A percentile compares a stretch with the other conserved stretches of the same genome.
These are phyloP conservation scores for Clitopilus hobsonii DNA, from an alignment of 768 basidiomycete genomes.

Conservation along the genomic window DNA sequence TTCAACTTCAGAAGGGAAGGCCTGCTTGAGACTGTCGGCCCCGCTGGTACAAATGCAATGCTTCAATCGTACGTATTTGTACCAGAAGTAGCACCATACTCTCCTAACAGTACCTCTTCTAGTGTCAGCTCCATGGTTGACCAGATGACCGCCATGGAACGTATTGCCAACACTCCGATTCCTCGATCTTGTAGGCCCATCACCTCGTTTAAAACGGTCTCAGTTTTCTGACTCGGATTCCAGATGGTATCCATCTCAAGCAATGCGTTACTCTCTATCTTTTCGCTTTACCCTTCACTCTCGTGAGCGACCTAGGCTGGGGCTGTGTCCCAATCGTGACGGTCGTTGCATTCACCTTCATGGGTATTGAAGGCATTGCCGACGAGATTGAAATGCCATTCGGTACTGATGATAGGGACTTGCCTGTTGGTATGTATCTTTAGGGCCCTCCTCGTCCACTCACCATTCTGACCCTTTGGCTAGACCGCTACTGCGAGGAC, in stretches of 20 bases:
- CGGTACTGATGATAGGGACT: slow-evolving; percentile 68
- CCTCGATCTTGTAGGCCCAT: slow-evolving; percentile 60
- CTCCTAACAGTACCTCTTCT: slow-evolving; percentile 6
- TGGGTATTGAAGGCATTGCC: slow-evolving; percentile 95
- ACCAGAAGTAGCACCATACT: background rate
- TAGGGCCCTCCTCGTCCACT: background rate
- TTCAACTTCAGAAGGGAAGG: slow-evolving; percentile 79
- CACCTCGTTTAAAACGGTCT: background rate
- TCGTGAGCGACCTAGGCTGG: slow-evolving; percentile 82
- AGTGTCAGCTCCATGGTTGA: slow-evolving; percentile 82
- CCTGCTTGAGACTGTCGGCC: slow-evolving; percentile 84
- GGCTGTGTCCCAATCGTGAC: slow-evolving; percentile 82
- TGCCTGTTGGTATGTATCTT: slow-evolving; percentile 60
- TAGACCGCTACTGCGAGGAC: slow-evolving; percentile 83
- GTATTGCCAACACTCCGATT: slow-evolving; percentile 86
- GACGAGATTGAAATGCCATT: slow-evolving; percentile 96
- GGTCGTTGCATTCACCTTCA: slow-evolving; percentile 84
- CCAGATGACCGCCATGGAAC: slow-evolving; percentile 82
- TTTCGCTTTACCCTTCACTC: slow-evolving; percentile 83
- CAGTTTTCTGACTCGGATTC: slow-evolving; percentile 6
- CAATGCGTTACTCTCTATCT: slow-evolving; percentile 95
- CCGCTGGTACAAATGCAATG: slow-evolving; percentile 83
- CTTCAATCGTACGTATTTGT: slow-evolving; percentile 46
- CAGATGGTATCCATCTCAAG: slow-evolving; percentile 87
- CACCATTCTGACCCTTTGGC: background rate